Conservation (phyloP, 805 yeast species). For the Candida nanaspora region DNA sequence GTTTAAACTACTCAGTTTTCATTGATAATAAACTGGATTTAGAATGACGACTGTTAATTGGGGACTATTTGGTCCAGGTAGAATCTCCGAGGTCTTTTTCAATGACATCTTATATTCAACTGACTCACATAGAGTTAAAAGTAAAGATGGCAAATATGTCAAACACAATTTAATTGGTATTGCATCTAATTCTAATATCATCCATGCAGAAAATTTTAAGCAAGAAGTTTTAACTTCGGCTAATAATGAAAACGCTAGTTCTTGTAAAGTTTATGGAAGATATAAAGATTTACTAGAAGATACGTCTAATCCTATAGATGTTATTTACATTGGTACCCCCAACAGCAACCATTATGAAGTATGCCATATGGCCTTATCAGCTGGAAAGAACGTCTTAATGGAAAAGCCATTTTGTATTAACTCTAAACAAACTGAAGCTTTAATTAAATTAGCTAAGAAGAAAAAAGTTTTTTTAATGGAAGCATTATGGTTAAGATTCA, state of each 20-base stretch:
- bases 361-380: conserved; percentile 31
- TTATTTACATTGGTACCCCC: conserved; percentile 48
- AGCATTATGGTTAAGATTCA: conserved; percentile 50
- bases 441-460: conserved; percentile 35
- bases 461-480: conserved; percentile 46
- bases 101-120: conserved; percentile 27
- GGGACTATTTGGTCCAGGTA: conserved; percentile 47
- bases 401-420: conserved; percentile 52
- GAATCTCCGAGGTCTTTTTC: conserved; percentile 34
- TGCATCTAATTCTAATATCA: conserved; percentile 29
- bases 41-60: conserved; percentile 15
- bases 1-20: too few species aligned
- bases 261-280: conserved; percentile 9
- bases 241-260: too few species aligned
- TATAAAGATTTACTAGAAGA: conserved; percentile 38
- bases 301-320: conserved; percentile 31
- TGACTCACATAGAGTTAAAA: conserved; percentile 11
- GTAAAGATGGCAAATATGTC: conserved; percentile 7
- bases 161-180: conserved; percentile 31
- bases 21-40: too few species aligned
- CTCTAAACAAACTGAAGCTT: conserved; percentile 31
- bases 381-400: conserved; percentile 42
- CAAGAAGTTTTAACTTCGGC: conserved; percentile 8
- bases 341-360: conserved; percentile 42
- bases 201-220: conserved; percentile 18